These are phyloP conservation scores for Colletotrichum agaves DNA, from an alignment of 2,329 filamentous ascomycete species.

Conservation along the genomic window DNA sequence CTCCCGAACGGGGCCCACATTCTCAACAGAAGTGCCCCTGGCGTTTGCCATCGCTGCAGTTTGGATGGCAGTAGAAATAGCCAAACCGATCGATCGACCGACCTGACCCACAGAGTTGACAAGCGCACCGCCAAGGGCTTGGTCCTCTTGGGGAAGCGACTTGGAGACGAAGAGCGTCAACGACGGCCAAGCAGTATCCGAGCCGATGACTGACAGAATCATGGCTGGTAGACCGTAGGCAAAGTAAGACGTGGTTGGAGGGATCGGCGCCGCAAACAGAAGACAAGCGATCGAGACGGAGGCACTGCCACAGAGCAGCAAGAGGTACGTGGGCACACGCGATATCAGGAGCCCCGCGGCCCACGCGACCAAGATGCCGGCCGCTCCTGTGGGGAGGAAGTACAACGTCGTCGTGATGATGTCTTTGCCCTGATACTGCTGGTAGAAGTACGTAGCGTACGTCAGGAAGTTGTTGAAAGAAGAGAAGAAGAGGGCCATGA, in stretches of 20 bases:
- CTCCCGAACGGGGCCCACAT: slow-evolving; percentile 52
- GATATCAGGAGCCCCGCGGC: slow-evolving; percentile 66
- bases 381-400: slow-evolving; percentile 73
- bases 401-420: slow-evolving; percentile 75
- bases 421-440: slow-evolving; percentile 71
- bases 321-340: slow-evolving; percentile 66
- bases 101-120: slow-evolving; percentile 75
- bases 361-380: slow-evolving; percentile 67
- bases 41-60: slow-evolving; percentile 67
- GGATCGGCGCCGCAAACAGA: slow-evolving; percentile 73
- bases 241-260: slow-evolving; percentile 70
- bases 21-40: slow-evolving; percentile 55
- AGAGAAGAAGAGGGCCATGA: slow-evolving; percentile 74
- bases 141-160: slow-evolving; percentile 69
- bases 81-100: slow-evolving; percentile 73
- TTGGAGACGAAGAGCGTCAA: slow-evolving; percentile 74
- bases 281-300: slow-evolving; percentile 66
- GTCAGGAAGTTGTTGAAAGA: slow-evolving; percentile 76
- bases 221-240: slow-evolving; percentile 75
- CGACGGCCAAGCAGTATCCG: slow-evolving; percentile 74
- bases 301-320: slow-evolving; percentile 68
- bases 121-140: slow-evolving; percentile 74
- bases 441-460: slow-evolving; percentile 76
- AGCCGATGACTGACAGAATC: slow-evolving; percentile 72
- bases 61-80: slow-evolving; percentile 73